Conservation (phyloP, 306 rosid genomes). For the Pyrus communis region DNA sequence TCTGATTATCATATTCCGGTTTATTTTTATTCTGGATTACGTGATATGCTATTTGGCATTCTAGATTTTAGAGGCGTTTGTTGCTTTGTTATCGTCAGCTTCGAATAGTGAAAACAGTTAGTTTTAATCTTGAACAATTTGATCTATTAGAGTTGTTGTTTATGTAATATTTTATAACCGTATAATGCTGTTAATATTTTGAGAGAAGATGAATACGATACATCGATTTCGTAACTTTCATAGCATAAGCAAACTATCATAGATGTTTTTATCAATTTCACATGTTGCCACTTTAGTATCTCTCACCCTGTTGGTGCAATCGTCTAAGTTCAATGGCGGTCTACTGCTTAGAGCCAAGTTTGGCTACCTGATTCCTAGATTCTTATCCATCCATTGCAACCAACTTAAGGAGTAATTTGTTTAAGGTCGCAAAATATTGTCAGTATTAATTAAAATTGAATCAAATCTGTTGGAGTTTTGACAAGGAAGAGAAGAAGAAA, state of each 20-base stretch:
- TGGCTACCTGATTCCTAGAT: no score
- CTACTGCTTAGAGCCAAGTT: no score
- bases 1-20: not conserved
- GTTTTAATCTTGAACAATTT: not conserved
- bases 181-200: constrained; percentile 11
- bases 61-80: not conserved
- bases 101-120: not conserved
- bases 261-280: no score
- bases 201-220: constrained; percentile 25
- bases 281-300: no score
- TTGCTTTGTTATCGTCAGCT: not conserved
- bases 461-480: no score
- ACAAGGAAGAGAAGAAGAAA: no score
- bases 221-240: constrained; percentile 65
- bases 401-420: no score
- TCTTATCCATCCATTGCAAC: no score
- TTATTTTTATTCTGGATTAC: not conserved
- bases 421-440: no score
- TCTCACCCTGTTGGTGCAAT: no score
- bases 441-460: no score
- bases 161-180: constrained; percentile 38
- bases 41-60: not conserved
- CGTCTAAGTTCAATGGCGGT: no score
- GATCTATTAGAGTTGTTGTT: not conserved
- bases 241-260: not conserved